Base-by-base conservation (phyloP, 768 basidiomycete species). In the Kwoniella shandongensis region DNA sequence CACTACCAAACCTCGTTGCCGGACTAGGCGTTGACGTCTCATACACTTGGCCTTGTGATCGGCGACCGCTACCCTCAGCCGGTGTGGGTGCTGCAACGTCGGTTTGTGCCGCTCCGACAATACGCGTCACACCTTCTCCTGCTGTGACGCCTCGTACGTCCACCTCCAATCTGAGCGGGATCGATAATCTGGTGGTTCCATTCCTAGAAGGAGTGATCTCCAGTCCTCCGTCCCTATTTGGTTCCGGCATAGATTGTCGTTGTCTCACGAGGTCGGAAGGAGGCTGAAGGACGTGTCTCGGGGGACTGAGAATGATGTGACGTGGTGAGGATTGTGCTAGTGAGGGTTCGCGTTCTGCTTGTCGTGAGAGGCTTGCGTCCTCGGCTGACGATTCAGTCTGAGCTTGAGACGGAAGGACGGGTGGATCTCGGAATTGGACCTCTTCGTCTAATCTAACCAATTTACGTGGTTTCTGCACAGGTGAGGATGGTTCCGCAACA, bases 251-350 rank as follows among this genome's bases (percentile, higher is more conserved):
- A 13, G 32, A 32, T 6, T 32, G 32, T 30, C 8, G 7, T 29
- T 20, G 18, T 32, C 18, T 7, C 27, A 17, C 13, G 23, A 38
- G 49, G 47, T 51, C 38, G 15, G 41, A n/a, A 41, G 30, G 6
- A 20, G 48, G n/a, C 36, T 22, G 7, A 36, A 20, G n/a, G n/a
- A n/a, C 20, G 18, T 40, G 50, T 42, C 41, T 45, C 18, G 52
- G 52, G 4, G 52, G 52, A 54, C 52, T 54, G 22, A 54, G 52
- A 13, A 54, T 20, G 25, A 54, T 44, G 26, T 54, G 41, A 5
- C 39, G n/a, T 18, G 52, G 52, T 15, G 52, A 32, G 32, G 42
- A 44, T 8, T 44, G 42, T n/a, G 32, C 20, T 15, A 32, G 41
- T 25, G 26, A 27, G 13, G n/a, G 13, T 13, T 30, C 22, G 7